Evolutionary conservation across 805 yeast genomes (phyloP).

Genomic region (Brettanomyces bruxellensis): DNA sequence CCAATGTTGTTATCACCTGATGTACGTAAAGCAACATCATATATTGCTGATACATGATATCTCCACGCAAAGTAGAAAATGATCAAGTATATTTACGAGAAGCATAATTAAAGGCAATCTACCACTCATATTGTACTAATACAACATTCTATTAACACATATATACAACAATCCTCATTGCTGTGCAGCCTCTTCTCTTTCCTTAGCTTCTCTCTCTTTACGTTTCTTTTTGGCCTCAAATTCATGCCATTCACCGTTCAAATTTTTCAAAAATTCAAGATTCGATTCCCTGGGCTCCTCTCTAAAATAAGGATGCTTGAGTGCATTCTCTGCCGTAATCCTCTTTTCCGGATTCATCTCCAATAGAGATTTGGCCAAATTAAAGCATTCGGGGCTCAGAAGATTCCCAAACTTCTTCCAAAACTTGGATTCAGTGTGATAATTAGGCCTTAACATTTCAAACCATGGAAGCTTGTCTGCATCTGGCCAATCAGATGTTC

Average conservation of each 20-base stretch:
- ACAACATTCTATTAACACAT: no score
- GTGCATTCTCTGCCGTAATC: constrained; percentile 59
- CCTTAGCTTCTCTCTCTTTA: constrained; percentile 17
- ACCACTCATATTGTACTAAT: no score
- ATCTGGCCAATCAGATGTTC: constrained; percentile 63
- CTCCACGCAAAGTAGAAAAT: no score
- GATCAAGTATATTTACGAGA: no score
- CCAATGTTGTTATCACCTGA: no score
- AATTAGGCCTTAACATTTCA: constrained; percentile 65
- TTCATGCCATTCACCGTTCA: constrained; percentile 92
- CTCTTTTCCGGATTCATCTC: constrained; percentile 62
- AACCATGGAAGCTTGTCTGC: constrained; percentile 86
- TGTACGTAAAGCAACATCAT: no score
- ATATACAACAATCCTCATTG: not conserved
- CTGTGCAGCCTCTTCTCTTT: not conserved
- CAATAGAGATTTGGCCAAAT: constrained; percentile 56
- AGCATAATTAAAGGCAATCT: no score
- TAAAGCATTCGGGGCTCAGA: constrained; percentile 46
- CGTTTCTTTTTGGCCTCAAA: constrained; percentile 84
- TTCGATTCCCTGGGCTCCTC: constrained; percentile 62
- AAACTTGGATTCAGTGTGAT: constrained; percentile 29
- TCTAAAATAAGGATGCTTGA: constrained; percentile 60
- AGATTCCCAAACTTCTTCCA: constrained; percentile 29
- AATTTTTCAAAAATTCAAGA: constrained; percentile 42
- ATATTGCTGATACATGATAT: no score